Evolutionary conservation across 257 asterid genomes (phyloP), one percentile per base, ranked within the genome.

Genomic region (Thymus quinquecostatus): DNA sequence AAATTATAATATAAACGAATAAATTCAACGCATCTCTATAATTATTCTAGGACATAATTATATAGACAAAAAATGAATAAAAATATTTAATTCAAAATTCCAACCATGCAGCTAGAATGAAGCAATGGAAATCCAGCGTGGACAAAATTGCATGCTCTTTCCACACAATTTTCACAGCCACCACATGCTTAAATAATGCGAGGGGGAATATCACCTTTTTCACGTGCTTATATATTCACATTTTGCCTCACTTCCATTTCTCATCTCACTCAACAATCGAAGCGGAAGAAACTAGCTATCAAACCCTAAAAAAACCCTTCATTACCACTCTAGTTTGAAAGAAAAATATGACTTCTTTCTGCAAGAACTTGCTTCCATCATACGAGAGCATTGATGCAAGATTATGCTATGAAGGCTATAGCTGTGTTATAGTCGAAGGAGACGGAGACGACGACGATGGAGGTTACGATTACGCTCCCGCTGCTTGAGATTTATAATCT

Each of bases 401-500:
- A 51, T 6, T 14, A 0, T 51, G 29, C 30, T 3, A 10, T 9
- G 21, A 66, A 65, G 65, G 59, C 33, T 64, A 71, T 7, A 57
- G 7, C 38, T 21, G 40, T 66, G 3, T 49, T 6, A 6, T 21
- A 27, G 1, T 11, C 5, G 80, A 79, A 13, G 80, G 83, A 4
- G 74, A 79, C 9, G 78, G 77, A 54, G 81, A 68, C 8, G 75
- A 75, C 8, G 82, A 73, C 3, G 81, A 75, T 57, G 78, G 78
- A 43, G 67, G 32, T 11, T 80, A 61, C 5, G 84, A 80, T 45
- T 80, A 71, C 33, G 84, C 81, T 12, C 84, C 84, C 0, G 81
- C 79, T 6, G 81, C 84, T 12, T 80, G 78, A 44, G 41, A 38
- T 38, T 38, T 38, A 21, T 21, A 38, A 34, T 34, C 38, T 21